Conservation (phyloP, 2,329 filamentous ascomycete species). For the Ceratocystiopsis sp. region DNA sequence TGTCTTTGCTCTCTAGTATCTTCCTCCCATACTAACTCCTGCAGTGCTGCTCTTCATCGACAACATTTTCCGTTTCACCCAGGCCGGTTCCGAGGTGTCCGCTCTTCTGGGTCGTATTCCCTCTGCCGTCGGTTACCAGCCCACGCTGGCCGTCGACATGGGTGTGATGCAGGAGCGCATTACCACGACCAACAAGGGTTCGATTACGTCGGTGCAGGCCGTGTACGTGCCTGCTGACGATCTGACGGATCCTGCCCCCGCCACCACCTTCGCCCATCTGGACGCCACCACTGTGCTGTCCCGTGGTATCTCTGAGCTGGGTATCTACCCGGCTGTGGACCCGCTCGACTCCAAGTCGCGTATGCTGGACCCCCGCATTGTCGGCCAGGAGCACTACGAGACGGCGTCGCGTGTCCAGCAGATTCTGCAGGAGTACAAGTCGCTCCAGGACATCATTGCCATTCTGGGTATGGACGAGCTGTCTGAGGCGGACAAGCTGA, state of each 20-base stretch:
- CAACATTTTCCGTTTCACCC: constrained; percentile 99
- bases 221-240: constrained; percentile 99
- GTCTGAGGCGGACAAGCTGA: constrained; percentile 98
- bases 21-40: background rate
- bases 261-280: constrained; percentile 99
- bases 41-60: constrained; percentile 96
- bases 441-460: constrained; percentile 99
- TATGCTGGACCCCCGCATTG: constrained; percentile 97
- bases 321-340: constrained; percentile 99
- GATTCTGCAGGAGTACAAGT: constrained; percentile 99
- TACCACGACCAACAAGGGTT: constrained; percentile 98
- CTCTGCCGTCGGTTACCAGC: constrained; percentile 99
- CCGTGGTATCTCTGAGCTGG: constrained; percentile 99
- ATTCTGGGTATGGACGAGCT: constrained; percentile 99
- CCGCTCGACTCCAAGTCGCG: constrained; percentile 98
- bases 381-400: constrained; percentile 95
- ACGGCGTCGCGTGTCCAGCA: constrained; percentile 92
- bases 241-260: constrained; percentile 98
- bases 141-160: constrained; percentile 96
- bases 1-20: background rate
- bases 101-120: constrained; percentile 98
- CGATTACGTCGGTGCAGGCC: constrained; percentile 99
- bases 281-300: constrained; percentile 99
- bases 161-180: constrained; percentile 99
- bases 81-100: constrained; percentile 99